Evolutionary conservation across 2,329 filamentous ascomycete species (phyloP).

Genomic region (Emergomyces orientalis): DNA sequence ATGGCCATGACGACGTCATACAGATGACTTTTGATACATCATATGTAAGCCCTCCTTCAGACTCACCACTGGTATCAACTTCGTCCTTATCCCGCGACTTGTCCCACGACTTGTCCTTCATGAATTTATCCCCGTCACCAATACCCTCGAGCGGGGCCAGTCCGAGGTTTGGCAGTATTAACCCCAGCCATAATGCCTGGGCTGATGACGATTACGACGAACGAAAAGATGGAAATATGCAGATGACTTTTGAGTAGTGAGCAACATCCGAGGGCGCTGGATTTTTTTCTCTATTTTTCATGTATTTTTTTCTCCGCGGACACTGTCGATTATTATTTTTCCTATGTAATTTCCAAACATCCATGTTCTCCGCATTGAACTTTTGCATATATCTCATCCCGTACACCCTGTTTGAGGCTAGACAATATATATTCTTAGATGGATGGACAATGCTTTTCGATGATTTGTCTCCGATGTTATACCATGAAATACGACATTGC

Average conservation of each 20-base stretch:
- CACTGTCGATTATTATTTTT: background rate
- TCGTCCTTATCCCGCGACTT: background rate
- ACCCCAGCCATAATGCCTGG: constrained; percentile 52
- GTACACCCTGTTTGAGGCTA: background rate
- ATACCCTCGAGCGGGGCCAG: constrained; percentile 47
- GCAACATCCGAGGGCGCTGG: background rate
- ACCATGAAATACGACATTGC: background rate
- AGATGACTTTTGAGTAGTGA: constrained; percentile 62
- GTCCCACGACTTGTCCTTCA: background rate
- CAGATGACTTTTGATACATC: constrained; percentile 65
- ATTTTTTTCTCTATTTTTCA: constrained; percentile 4
- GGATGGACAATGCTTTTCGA: background rate
- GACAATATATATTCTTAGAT: background rate
- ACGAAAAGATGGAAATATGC: constrained; percentile 64
- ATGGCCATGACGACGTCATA: constrained; percentile 31
- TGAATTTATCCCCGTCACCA: constrained; percentile 16
- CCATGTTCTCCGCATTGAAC: background rate
- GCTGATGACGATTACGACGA: constrained; percentile 60
- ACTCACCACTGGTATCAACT: background rate
- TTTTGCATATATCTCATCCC: background rate
- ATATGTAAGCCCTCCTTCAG: constrained; percentile 36
- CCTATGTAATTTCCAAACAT: background rate
- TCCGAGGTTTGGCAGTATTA: constrained; percentile 7
- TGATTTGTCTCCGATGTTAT: background rate
- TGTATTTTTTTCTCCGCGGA: constrained; percentile 10